phyloP scores from a whole-genome alignment of 768 basidiomycete species.

The Epithele typhae region DNA sequence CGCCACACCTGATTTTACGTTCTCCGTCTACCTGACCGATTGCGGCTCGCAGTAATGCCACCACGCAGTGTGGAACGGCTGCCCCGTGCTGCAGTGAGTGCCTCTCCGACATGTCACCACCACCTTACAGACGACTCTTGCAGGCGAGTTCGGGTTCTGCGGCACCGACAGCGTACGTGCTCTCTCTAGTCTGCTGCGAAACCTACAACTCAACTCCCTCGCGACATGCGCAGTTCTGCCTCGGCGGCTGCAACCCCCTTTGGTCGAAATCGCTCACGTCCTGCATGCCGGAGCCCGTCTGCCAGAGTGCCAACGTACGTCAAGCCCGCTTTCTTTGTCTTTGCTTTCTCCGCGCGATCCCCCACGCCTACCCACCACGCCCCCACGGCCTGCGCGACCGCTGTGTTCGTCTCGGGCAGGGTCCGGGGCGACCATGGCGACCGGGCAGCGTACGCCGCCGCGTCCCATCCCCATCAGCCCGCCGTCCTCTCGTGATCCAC shows the following conservation, averaged over 20 bases:
- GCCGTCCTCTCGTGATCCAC: too few species aligned
- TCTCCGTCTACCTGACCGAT: background rate
- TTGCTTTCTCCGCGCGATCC: background rate
- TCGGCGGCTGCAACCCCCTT: constrained; percentile 85
- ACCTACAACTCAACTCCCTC: background rate
- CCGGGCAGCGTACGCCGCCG: too few species aligned
- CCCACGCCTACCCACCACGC: background rate
- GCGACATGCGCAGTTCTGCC: constrained; percentile 52
- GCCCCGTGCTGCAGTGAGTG: constrained; percentile 43
- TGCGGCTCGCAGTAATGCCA: constrained; percentile 30
- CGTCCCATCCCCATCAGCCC: too few species aligned
- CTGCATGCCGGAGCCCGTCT: constrained; percentile 70
- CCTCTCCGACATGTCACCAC: background rate
- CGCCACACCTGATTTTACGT: background rate
- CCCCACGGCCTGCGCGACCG: background rate
- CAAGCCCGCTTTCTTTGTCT: constrained; percentile 1
- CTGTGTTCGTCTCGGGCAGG: too few species aligned
- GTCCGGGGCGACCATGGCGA: too few species aligned
- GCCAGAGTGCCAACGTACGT: constrained; percentile 55
- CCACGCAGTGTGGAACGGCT: constrained; percentile 31
- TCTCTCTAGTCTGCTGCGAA: background rate
- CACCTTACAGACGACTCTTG: background rate
- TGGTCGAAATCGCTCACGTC: constrained; percentile 58
- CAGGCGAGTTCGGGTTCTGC: constrained; percentile 54
- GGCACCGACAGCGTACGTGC: constrained; percentile 37